A percentile compares a stretch with the other conserved stretches of the same genome.
Conservation (phyloP, 1,284 basidiomycete species). For the Heterobasidion parviporum region DNA sequence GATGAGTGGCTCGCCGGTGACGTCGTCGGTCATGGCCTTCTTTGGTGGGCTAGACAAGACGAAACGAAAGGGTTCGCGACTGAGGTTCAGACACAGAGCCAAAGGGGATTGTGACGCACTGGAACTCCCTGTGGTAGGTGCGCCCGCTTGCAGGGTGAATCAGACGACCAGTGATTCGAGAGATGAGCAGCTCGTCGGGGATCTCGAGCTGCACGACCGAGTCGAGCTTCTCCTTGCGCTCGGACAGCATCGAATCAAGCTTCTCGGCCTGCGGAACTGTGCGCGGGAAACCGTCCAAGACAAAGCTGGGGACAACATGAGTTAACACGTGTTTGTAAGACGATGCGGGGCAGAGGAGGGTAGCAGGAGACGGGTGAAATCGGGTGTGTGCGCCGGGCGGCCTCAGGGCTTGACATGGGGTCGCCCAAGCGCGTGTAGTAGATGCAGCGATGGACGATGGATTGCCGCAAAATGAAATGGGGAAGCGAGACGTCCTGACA, state of each 20-base stretch:
- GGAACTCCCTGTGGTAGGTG: constrained; percentile 93
- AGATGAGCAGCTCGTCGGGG: constrained; percentile 92
- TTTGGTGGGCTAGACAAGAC: constrained; percentile 75
- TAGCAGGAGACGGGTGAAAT: background rate
- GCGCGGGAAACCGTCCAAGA: constrained; percentile 96
- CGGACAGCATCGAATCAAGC: constrained; percentile 84
- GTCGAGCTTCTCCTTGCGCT: constrained; percentile 83
- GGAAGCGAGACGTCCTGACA: constrained; percentile 7
- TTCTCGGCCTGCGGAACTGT: constrained; percentile 98
- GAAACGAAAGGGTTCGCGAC: background rate
- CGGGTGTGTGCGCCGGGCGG: background rate
- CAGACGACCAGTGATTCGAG: constrained; percentile 93
- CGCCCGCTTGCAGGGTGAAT: constrained; percentile 88
- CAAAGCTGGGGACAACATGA: constrained; percentile 64
- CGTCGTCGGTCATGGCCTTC: constrained; percentile 89
- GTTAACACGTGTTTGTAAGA: background rate
- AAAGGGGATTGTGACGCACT: constrained; percentile 44
- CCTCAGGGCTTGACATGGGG: background rate
- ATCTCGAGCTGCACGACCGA: constrained; percentile 90
- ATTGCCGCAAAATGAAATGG: background rate
- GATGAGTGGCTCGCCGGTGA: constrained; percentile 91
- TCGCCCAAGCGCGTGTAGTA: no score
- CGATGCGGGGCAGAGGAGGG: background rate
- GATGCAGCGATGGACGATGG: no score
- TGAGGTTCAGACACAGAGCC: background rate